Conservation (phyloP, 805 yeast species). For the Candida odintsovae region DNA sequence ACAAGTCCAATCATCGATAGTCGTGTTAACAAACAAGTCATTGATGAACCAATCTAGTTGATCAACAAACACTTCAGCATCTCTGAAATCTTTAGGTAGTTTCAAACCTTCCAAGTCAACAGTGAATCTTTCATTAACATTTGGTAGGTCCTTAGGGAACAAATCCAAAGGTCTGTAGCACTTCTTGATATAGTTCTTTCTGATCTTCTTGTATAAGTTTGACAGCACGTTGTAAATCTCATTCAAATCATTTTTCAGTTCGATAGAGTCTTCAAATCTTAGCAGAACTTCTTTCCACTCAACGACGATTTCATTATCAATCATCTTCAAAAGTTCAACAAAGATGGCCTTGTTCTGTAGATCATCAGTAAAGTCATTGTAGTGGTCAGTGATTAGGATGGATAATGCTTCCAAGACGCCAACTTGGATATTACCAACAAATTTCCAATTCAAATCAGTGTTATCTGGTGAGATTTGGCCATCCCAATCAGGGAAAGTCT, state of each 20-base stretch:
- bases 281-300: constrained; percentile 41
- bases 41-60: constrained; percentile 58
- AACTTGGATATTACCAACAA: constrained; percentile 71
- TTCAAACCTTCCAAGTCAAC: constrained; percentile 1
- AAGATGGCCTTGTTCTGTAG: constrained; percentile 51
- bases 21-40: constrained; percentile 49
- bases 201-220: constrained; percentile 53
- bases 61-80: constrained; percentile 56
- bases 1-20: constrained; percentile 72
- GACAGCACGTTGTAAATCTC: constrained; percentile 27
- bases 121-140: constrained; percentile 3
- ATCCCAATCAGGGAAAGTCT: constrained; percentile 57
- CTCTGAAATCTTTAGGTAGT: constrained; percentile 34
- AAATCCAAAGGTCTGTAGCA: constrained; percentile 51
- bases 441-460: constrained; percentile 53
- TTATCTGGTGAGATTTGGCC: constrained; percentile 29
- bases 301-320: constrained; percentile 57
- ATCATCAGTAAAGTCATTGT: constrained; percentile 69
- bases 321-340: constrained; percentile 57
- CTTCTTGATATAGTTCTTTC: constrained; percentile 65
- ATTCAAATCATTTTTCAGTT: constrained; percentile 22
- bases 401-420: constrained; percentile 76
- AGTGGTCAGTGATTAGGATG: constrained; percentile 66
- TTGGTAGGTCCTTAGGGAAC: constrained; percentile 12
- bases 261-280: constrained; percentile 16